phyloP scores from a whole-genome alignment of 306 rosid species.

The Vigna reflexopilosa region DNA sequence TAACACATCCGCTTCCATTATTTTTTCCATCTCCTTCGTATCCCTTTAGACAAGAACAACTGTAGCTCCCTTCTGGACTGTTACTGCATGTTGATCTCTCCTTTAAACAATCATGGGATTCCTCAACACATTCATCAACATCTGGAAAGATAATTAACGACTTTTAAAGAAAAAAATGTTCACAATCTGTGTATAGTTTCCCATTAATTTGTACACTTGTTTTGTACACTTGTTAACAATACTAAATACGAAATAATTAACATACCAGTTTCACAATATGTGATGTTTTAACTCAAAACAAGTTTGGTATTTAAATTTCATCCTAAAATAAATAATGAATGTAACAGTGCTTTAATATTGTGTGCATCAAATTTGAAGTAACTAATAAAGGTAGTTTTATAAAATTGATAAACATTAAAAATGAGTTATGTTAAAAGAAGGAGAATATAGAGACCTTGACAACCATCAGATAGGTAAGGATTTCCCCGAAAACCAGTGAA shows the following conservation, averaged over 20 bases:
- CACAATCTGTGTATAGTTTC: background rate
- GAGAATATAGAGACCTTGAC: background rate
- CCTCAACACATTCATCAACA: slow-evolving; percentile 28
- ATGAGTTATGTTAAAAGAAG: too few relatives aligned
- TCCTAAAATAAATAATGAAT: background rate
- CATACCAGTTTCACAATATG: background rate
- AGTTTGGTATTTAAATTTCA: background rate
- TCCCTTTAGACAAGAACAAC: slow-evolving; percentile 24
- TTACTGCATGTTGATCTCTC: background rate
- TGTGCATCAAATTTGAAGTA: background rate
- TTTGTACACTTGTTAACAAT: background rate
- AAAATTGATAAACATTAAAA: background rate
- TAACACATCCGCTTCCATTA: background rate
- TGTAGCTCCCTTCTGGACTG: background rate
- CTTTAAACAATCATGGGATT: background rate
- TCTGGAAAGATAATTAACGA: slow-evolving; percentile 13
- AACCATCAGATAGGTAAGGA: slow-evolving; percentile 19
- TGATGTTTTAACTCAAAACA: background rate
- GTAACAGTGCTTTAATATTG: background rate
- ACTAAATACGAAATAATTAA: background rate
- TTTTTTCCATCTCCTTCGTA: slow-evolving; percentile 31
- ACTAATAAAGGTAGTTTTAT: background rate
- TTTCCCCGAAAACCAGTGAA: slow-evolving; percentile 9
- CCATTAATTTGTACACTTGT: background rate
- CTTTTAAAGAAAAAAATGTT: background rate